Evolutionary conservation across 2,329 filamentous ascomycete genomes (phyloP).

Genomic region (Teratosphaeria viscida): DNA sequence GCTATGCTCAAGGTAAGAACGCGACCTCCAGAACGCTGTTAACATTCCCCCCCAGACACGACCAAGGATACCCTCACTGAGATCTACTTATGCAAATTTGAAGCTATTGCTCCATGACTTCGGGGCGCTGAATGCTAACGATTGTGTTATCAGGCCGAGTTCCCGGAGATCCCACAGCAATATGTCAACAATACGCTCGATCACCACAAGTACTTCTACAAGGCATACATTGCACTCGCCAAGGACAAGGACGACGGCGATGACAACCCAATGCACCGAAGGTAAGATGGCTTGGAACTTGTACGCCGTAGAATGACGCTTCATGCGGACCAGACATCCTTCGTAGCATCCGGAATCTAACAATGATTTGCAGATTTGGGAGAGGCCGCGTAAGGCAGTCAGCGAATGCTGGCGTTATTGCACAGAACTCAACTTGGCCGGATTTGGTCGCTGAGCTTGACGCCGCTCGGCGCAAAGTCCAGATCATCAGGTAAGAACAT

Average conservation of each 20-base stretch:
- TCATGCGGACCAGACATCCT: neutral
- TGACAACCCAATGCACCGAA: conserved; percentile 2
- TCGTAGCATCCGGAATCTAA: neutral
- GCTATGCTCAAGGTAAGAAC: conserved; percentile 23
- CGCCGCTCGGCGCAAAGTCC: conserved; percentile 22
- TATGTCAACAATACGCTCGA: conserved; percentile 25
- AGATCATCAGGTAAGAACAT: conserved; percentile 1
- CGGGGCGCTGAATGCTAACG: neutral
- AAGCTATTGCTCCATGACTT: neutral
- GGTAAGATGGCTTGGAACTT: neutral
- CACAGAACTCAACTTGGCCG: conserved; percentile 11
- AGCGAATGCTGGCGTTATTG: conserved; percentile 15
- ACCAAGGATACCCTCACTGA: too few relatives aligned
- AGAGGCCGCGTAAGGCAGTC: conserved; percentile 11
- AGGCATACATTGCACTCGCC: conserved; percentile 28
- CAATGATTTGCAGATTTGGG: neutral
- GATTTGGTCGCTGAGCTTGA: conserved; percentile 23
- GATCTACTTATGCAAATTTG: too few relatives aligned
- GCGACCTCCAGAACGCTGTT: neutral
- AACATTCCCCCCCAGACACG: neutral
- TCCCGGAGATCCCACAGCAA: conserved; percentile 26
- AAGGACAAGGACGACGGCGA: conserved; percentile 10
- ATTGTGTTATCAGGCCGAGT: conserved; percentile 24
- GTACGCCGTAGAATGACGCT: neutral
- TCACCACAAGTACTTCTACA: conserved; percentile 27